These are phyloP conservation scores for Monosporascus sp. DNA, from an alignment of 2,329 filamentous ascomycete species.

Conservation along the genomic window DNA sequence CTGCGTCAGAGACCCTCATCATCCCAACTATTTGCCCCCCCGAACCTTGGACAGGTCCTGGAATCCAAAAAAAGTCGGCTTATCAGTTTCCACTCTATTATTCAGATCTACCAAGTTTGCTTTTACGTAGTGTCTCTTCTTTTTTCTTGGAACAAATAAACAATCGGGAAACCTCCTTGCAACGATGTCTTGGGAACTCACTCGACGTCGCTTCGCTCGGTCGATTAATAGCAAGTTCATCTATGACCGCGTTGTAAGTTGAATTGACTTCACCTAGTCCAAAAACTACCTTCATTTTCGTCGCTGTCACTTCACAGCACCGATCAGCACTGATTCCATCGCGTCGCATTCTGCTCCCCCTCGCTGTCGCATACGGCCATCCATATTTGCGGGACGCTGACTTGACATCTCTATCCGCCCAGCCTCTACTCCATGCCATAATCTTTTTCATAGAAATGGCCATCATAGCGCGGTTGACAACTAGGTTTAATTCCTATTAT, in stretches of 20 bases:
- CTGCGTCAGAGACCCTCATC: not conserved
- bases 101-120: not conserved
- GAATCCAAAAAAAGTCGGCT: not conserved
- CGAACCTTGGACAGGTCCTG: not conserved
- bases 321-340: not conserved
- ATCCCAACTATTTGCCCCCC: not conserved
- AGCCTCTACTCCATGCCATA: slow-evolving; percentile 85
- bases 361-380: not conserved
- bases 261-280: not conserved
- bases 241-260: slow-evolving; percentile 67
- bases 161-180: slow-evolving; percentile 3
- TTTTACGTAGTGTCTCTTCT: not conserved
- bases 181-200: slow-evolving; percentile 55
- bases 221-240: slow-evolving; percentile 68
- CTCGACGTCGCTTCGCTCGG: slow-evolving; percentile 56
- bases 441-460: slow-evolving; percentile 87
- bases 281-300: not conserved
- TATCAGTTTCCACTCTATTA: not conserved
- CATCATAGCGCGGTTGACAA: slow-evolving; percentile 73
- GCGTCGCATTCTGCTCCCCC: not conserved
- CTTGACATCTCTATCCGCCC: slow-evolving; percentile 13
- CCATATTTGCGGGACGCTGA: not conserved
- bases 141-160: not conserved
- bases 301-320: not conserved
- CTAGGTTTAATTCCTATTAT: slow-evolving; percentile 93